Conservation (phyloP, 2,329 filamentous ascomycete genomes). For the Cyanodermella asteris region DNA sequence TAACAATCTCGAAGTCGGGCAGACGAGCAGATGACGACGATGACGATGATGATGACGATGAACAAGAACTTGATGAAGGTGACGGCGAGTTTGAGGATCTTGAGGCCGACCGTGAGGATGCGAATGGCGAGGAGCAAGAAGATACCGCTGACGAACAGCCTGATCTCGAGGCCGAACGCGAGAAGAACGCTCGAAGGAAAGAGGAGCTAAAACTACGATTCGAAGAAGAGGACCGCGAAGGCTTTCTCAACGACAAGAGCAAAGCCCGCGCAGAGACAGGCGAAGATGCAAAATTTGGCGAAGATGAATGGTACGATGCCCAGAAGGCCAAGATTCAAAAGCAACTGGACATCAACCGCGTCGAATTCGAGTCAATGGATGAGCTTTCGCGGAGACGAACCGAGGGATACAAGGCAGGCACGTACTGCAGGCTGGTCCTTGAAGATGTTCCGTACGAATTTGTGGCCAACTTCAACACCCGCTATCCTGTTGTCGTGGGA, state of each 20-base stretch:
- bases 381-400: slow-evolving; percentile 61
- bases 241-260: slow-evolving; percentile 68
- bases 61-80: slow-evolving; percentile 42
- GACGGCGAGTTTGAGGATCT: slow-evolving; percentile 73
- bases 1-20: slow-evolving; percentile 36
- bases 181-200: slow-evolving; percentile 74
- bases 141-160: slow-evolving; percentile 14
- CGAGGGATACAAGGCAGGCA: slow-evolving; percentile 78
- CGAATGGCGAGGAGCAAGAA: slow-evolving; percentile 23
- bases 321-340: slow-evolving; percentile 92
- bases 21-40: slow-evolving; percentile 31
- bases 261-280: slow-evolving; percentile 48
- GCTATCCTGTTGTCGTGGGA: slow-evolving; percentile 67
- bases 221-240: slow-evolving; percentile 94
- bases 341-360: slow-evolving; percentile 88
- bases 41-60: slow-evolving; percentile 26
- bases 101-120: slow-evolving; percentile 37
- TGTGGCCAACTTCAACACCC: slow-evolving; percentile 56
- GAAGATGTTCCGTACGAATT: slow-evolving; percentile 85
- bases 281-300: slow-evolving; percentile 52
- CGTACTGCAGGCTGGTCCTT: slow-evolving; percentile 78
- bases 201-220: slow-evolving; percentile 88
- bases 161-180: slow-evolving; percentile 70
- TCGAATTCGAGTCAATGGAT: slow-evolving; percentile 76
- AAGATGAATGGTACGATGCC: slow-evolving; percentile 96